phyloP scores from a whole-genome alignment of 495 filamentous ascomycete genomes.

The Niebla homalea region DNA sequence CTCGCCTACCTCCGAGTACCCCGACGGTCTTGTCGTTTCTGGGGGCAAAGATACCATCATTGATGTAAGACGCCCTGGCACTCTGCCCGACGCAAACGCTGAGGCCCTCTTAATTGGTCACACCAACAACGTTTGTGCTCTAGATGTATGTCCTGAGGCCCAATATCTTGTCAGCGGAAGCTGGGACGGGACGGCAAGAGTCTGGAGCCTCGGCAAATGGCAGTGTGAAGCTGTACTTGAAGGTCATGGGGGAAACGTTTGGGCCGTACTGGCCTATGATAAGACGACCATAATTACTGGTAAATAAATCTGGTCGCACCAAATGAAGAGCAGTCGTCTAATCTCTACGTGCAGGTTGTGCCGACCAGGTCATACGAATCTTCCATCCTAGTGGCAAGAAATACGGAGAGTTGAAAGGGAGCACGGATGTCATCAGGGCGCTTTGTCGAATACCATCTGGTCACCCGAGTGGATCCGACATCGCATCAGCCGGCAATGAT shows the following conservation, averaged over 20 bases:
- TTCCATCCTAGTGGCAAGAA: slow-evolving; percentile 56
- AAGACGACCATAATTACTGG: slow-evolving; percentile 72
- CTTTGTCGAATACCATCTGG: slow-evolving; percentile 67
- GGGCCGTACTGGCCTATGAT: slow-evolving; percentile 80
- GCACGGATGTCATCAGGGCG: slow-evolving; percentile 68
- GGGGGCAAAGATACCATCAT: slow-evolving; percentile 87
- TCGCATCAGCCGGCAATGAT: slow-evolving; percentile 84
- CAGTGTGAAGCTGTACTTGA: slow-evolving; percentile 56
- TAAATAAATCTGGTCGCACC: slow-evolving; percentile 12
- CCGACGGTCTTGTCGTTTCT: slow-evolving; percentile 73
- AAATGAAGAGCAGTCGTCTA: background rate
- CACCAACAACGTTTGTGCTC: slow-evolving; percentile 67
- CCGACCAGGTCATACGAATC: slow-evolving; percentile 77
- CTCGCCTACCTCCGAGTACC: slow-evolving; percentile 51
- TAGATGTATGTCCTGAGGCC: slow-evolving; percentile 62
- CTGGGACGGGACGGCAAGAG: slow-evolving; percentile 77
- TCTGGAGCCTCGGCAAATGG: slow-evolving; percentile 70
- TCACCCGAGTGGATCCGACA: slow-evolving; percentile 68
- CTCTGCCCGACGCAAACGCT: slow-evolving; percentile 56
- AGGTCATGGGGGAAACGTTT: slow-evolving; percentile 70
- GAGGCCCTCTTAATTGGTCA: slow-evolving; percentile 81
- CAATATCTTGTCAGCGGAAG: slow-evolving; percentile 76
- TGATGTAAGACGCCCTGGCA: slow-evolving; percentile 63
- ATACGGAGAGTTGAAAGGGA: slow-evolving; percentile 54
- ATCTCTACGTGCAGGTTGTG: slow-evolving; percentile 42